Percentiles rank a stretch among this genome's conserved stretches.
These are phyloP conservation scores for Coniochaeta ligniaria DNA, from an alignment of 2,329 filamentous ascomycete genomes.

Conservation along the genomic window DNA sequence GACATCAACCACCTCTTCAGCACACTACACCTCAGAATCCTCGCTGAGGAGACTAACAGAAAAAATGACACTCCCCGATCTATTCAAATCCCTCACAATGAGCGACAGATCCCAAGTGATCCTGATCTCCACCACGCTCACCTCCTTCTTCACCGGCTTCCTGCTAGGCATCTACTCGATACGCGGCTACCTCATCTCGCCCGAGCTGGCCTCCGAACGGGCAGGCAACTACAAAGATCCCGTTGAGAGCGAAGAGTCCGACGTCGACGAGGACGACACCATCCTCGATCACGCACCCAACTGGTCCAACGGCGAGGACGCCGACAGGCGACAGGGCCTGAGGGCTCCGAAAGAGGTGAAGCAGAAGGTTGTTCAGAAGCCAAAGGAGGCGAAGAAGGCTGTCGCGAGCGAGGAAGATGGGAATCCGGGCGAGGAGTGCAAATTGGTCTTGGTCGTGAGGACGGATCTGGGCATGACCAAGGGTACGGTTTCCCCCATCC, in stretches of 20 bases:
- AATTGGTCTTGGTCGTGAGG: constrained; percentile 84
- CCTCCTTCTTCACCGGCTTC: constrained; percentile 71
- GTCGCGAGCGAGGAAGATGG: constrained; percentile 26
- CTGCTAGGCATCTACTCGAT: constrained; percentile 71
- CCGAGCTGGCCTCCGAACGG: constrained; percentile 48
- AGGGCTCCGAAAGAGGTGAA: constrained; percentile 24
- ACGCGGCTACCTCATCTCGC: constrained; percentile 51
- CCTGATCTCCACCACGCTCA: constrained; percentile 59
- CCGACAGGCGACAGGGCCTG: constrained; percentile 52
- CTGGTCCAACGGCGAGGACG: constrained; percentile 55
- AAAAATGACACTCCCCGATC: background rate
- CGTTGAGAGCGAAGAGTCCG: constrained; percentile 62
- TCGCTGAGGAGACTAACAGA: background rate
- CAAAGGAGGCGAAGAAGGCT: background rate
- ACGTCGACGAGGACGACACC: constrained; percentile 53
- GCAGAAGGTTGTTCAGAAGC: background rate
- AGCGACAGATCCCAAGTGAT: background rate
- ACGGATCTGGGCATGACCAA: constrained; percentile 97
- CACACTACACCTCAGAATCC: background rate
- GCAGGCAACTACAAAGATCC: constrained; percentile 50
- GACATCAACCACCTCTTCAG: background rate
- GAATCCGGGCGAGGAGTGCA: constrained; percentile 70
- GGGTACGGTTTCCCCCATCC: constrained; percentile 45
- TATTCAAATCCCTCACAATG: background rate
- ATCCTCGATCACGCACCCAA: constrained; percentile 60